Percentiles rank a stretch among this genome's conserved stretches.
These are phyloP conservation scores for Mucor velutinosus DNA, from an alignment of 371 early-diverging fungal species.

Conservation along the genomic window DNA sequence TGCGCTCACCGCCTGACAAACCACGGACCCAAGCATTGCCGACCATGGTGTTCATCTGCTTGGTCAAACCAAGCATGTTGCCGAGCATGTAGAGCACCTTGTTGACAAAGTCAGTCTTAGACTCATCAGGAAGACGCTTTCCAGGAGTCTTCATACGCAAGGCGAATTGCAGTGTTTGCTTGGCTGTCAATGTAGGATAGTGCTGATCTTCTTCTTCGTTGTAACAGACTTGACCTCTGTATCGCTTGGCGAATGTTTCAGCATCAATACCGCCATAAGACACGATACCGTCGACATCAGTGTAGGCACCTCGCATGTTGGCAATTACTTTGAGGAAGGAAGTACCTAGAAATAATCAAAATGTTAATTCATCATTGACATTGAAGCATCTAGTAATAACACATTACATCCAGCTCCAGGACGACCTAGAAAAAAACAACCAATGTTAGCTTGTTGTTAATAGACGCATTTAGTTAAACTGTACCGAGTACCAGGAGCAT, in stretches of 20 bases:
- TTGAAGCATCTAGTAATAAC: no score
- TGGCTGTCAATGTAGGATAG: constrained; percentile 54
- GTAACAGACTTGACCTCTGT: constrained; percentile 55
- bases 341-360: constrained; percentile 15
- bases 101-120: constrained; percentile 28
- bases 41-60: constrained; percentile 69
- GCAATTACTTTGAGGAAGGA: constrained; percentile 58
- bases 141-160: constrained; percentile 57
- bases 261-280: constrained; percentile 55
- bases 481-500: constrained; percentile 64
- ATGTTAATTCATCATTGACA: no score
- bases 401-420: constrained; percentile 56
- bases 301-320: constrained; percentile 50
- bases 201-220: constrained; percentile 63
- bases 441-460: no score
- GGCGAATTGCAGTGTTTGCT: constrained; percentile 58
- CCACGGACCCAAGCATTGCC: constrained; percentile 75
- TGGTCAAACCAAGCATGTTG: constrained; percentile 59
- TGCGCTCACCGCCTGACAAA: constrained; percentile 75
- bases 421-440: no score
- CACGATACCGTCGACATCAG: constrained; percentile 42
- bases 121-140: constrained; percentile 42
- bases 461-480: no score
- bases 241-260: constrained; percentile 36
- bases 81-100: constrained; percentile 48